Conservation (phyloP, 805 yeast genomes). For the Yamadazyma sp. region DNA sequence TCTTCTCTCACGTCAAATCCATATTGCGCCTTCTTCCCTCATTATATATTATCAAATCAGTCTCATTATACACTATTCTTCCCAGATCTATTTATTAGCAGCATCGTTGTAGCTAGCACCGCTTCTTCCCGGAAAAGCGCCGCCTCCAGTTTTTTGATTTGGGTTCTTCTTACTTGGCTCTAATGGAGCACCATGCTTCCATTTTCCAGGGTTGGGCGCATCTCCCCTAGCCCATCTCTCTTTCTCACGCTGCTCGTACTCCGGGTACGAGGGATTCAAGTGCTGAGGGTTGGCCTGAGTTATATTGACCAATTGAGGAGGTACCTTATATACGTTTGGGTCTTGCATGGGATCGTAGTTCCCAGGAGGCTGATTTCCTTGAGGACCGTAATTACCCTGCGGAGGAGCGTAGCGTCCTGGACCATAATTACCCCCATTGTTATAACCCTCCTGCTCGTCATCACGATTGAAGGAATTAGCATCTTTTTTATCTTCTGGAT, state of each 20-base stretch:
- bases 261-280: slow-evolving; percentile 37
- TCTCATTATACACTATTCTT: no score
- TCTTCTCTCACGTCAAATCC: no score
- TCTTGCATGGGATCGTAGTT: slow-evolving; percentile 22
- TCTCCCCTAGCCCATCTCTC: slow-evolving; percentile 33
- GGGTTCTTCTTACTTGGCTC: slow-evolving; percentile 23
- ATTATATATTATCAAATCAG: no score
- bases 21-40: no score
- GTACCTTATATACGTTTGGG: slow-evolving; percentile 29
- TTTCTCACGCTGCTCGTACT: slow-evolving; percentile 31
- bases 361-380: background rate
- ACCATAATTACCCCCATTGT: no score
- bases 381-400: background rate
- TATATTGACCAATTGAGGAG: slow-evolving; percentile 38
- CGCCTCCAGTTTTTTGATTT: slow-evolving; percentile 22
- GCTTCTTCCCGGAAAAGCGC: slow-evolving; percentile 38
- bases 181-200: slow-evolving; percentile 38
- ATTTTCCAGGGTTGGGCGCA: slow-evolving; percentile 25
- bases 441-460: slow-evolving; percentile 3
- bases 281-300: slow-evolving; percentile 36
- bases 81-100: slow-evolving; percentile 28
- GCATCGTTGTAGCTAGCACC: slow-evolving; percentile 38
- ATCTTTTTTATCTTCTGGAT: slow-evolving; percentile 8
- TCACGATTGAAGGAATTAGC: background rate
- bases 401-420: no score